Evolutionary conservation across 1,284 basidiomycete genomes (phyloP).

Genomic region (Paramarasmius palmivorus): DNA sequence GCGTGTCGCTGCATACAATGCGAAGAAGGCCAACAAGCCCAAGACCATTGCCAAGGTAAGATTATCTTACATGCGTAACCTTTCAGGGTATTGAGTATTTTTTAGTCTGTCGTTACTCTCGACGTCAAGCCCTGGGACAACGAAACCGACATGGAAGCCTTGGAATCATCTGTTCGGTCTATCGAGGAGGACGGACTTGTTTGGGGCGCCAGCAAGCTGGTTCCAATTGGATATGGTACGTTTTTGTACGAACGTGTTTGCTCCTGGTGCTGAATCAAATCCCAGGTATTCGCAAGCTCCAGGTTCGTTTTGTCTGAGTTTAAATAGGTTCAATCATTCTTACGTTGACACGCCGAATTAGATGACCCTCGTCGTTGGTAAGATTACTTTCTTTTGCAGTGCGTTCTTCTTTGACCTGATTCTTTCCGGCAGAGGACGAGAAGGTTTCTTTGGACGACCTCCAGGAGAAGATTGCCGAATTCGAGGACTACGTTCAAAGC

Average conservation of each 20-base stretch:
- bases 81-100: conserved; percentile 16
- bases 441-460: conserved; percentile 94
- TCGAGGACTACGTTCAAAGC: conserved; percentile 97
- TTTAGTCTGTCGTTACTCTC: conserved; percentile 89
- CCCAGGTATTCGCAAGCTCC: conserved; percentile 73
- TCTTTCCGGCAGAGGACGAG: conserved; percentile 75
- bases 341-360: conserved; percentile 38
- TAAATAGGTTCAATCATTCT: not conserved
- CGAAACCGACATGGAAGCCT: conserved; percentile 92
- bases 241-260: not conserved
- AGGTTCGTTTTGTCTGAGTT: conserved; percentile 65
- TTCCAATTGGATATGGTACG: conserved; percentile 88
- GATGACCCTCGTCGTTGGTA: conserved; percentile 93
- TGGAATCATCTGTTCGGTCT: conserved; percentile 85
- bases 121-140: conserved; percentile 99
- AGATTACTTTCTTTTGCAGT: conserved; percentile 29
- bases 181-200: conserved; percentile 92
- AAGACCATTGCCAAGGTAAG: conserved; percentile 87
- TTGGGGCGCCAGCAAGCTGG: conserved; percentile 92
- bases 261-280: conserved; percentile 4
- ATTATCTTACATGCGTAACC: conserved; percentile 16
- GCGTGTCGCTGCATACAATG: conserved; percentile 93
- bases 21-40: conserved; percentile 91
- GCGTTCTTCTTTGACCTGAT: conserved; percentile 8
- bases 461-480: conserved; percentile 85